Evolutionary conservation across 1,284 basidiomycete genomes (phyloP).

Genomic region (Marasmius oreades): DNA sequence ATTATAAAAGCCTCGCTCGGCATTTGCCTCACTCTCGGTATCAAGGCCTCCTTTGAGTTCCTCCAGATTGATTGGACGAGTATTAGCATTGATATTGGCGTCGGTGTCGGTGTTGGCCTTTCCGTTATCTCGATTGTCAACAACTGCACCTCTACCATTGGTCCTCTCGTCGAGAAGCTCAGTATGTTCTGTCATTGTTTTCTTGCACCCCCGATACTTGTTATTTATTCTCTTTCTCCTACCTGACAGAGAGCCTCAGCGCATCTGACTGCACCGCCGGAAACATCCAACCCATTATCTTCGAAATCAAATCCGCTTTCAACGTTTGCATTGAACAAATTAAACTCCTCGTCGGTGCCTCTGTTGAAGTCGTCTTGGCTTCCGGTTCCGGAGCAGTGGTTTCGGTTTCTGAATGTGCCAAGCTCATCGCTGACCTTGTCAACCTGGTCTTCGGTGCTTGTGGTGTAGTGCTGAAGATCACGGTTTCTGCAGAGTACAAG

Average conservation of each 20-base stretch:
- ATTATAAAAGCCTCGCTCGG: not conserved
- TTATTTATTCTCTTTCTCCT: not conserved
- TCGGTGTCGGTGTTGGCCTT: not conserved
- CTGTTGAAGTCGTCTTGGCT: constrained; percentile 4
- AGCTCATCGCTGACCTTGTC: constrained; percentile 6
- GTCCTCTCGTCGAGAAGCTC: not conserved
- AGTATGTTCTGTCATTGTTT: not conserved
- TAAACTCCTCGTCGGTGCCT: constrained; percentile 2
- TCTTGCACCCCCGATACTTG: too few species aligned
- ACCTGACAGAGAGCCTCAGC: not conserved
- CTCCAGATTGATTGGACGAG: not conserved
- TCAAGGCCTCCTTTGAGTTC: constrained; percentile 1
- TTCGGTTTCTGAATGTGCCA: constrained; percentile 4
- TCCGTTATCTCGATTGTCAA: not conserved
- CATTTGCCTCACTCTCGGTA: not conserved
- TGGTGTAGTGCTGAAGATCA: not conserved
- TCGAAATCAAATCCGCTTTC: constrained; percentile 7
- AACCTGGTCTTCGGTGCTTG: not conserved
- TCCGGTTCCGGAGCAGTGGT: constrained; percentile 4
- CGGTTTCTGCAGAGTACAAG: not conserved
- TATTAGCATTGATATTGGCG: not conserved
- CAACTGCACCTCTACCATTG: not conserved
- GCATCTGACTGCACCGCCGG: constrained; percentile 2
- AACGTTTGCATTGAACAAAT: constrained; percentile 5
- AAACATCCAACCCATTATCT: constrained; percentile 7